Base-by-base conservation (phyloP, 768 basidiomycete species). In the Termitomyces sp. region DNA sequence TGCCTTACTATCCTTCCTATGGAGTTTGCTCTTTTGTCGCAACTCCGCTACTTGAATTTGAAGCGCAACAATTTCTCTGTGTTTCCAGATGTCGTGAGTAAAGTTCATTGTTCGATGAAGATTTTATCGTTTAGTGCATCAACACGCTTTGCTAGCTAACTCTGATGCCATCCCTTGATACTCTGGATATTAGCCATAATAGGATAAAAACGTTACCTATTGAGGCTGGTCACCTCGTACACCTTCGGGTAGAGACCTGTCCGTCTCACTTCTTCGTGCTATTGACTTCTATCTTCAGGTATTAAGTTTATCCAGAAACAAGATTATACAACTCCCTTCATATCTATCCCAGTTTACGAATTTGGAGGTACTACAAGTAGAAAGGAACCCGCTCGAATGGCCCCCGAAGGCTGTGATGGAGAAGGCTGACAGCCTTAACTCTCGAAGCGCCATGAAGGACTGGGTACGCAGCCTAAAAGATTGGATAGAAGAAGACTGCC, bases 321-420 rank as follows among this genome's bases (percentile, higher is more conserved):
- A 85, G 70, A 77, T 99, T 58, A 79, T 81, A 37, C 79, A 82
- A 18, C 78, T 99, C 3, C 97, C 96, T 2, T 64, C 76, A 8
- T 98, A 95, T 70, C 69, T 99, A 49, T 70, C 80, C 4, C 80
- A 85, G 52, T 96, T 97, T 67, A 72, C 72, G 31, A 76, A 80
- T 51, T 77, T 99, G 41, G 84, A 85, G 47, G 80, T 97, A 32
- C 77, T 98, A 64, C 92, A 92, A 70, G 75, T 91, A 9, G 94
- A 96, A 61, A 85, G 88, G 61, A 98, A 99, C 67, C 95, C 95
- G 3, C 80, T 97, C 39, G 89, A 94, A 70, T 98, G 94, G 93
- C 96, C 96, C 0, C 89, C 92, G 7, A 80, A 75, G 59, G 57
- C 74, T 48, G 73, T 88, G 14, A 67, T 87, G 67, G 79, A 80